These are phyloP conservation scores for Diospyros lotus DNA, from an alignment of 148 eudicot species.

Conservation along the genomic window DNA sequence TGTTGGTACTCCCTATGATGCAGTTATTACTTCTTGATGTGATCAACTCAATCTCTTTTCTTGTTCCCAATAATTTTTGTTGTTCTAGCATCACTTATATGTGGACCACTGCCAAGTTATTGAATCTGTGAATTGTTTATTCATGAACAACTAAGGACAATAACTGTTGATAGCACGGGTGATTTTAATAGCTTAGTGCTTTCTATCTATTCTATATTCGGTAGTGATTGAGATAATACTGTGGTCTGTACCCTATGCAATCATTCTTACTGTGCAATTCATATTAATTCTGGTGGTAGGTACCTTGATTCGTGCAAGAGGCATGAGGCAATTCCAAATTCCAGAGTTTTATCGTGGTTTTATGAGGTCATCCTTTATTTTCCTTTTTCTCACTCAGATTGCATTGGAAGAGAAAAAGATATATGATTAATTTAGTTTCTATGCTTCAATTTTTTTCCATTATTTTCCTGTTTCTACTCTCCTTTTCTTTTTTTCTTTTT, in stretches of 20 bases:
- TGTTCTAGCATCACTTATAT: neutral
- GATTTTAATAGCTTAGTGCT: neutral
- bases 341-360: constrained; percentile 37
- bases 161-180: neutral
- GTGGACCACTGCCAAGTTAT: neutral
- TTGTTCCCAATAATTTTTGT: neutral
- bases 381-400: neutral
- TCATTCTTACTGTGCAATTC: neutral
- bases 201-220: neutral
- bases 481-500: neutral
- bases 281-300: constrained; percentile 25
- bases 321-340: constrained; percentile 42
- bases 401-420: neutral
- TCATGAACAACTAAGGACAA: neutral
- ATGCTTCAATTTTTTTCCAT: no score
- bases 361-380: constrained; percentile 30
- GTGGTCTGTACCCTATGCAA: neutral
- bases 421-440: neutral
- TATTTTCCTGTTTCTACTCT: neutral
- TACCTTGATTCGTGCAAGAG: constrained; percentile 42
- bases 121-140: neutral
- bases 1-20: neutral
- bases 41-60: neutral
- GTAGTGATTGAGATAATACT: neutral
- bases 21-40: neutral